Percentiles rank a stretch among this genome's conserved stretches.
Conservation (phyloP, 352 stramenopile species). For the Peronospora farinosa region DNA sequence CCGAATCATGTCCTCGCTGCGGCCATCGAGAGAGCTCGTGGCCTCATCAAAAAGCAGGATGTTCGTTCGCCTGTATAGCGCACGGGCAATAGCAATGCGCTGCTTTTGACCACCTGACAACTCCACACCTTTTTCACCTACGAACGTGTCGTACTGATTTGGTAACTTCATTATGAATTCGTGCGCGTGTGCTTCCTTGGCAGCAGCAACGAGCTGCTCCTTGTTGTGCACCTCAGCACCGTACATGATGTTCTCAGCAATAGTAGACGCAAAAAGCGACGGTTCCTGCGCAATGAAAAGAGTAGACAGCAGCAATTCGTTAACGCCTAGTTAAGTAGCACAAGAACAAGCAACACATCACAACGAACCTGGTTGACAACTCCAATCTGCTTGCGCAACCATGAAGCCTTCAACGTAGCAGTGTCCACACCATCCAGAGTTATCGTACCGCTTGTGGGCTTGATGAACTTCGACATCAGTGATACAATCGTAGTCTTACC, state of each 20-base stretch:
- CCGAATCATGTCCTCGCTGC: constrained; percentile 76
- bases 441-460: constrained; percentile 48
- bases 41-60: constrained; percentile 83
- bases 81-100: constrained; percentile 80
- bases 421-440: constrained; percentile 72
- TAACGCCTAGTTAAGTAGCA: constrained; percentile 4
- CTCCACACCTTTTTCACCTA: constrained; percentile 95
- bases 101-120: constrained; percentile 97
- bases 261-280: constrained; percentile 72
- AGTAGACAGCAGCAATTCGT: constrained; percentile 10
- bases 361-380: constrained; percentile 66
- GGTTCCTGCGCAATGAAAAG: constrained; percentile 35
- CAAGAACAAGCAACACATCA: not conserved
- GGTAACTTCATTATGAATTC: constrained; percentile 82
- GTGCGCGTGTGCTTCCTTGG: constrained; percentile 68
- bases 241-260: constrained; percentile 86
- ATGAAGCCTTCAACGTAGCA: constrained; percentile 52
- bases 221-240: constrained; percentile 48
- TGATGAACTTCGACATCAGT: constrained; percentile 75
- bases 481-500: constrained; percentile 82
- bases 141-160: constrained; percentile 93
- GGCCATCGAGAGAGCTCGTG: constrained; percentile 76
- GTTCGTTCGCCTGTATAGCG: constrained; percentile 75
- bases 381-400: constrained; percentile 78
- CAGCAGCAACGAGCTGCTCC: constrained; percentile 46